phyloP scores from a whole-genome alignment of 2,329 filamentous ascomycete genomes.

The Colletotrichum sp. region DNA sequence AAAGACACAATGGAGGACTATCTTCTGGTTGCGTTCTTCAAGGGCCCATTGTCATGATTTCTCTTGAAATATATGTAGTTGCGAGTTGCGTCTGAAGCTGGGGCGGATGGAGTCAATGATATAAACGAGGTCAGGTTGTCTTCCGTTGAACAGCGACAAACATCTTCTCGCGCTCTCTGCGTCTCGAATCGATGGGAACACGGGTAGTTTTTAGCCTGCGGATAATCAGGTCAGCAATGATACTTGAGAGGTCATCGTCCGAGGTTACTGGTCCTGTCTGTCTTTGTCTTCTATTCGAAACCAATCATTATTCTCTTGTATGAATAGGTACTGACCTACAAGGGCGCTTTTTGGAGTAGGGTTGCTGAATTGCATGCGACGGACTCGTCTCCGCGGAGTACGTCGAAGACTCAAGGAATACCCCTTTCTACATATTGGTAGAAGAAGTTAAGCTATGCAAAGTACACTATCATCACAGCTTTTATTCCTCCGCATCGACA shows the following conservation, averaged over 20 bases:
- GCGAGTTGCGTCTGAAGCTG: not conserved
- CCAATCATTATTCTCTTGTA: not conserved
- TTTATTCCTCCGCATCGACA: too few relatives aligned
- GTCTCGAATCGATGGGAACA: not conserved
- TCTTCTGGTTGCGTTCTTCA: not conserved
- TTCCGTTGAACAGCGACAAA: not conserved
- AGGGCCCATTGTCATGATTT: not conserved
- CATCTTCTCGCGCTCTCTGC: too few relatives aligned
- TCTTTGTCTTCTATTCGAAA: not conserved
- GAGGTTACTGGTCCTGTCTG: not conserved
- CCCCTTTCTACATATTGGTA: too few relatives aligned
- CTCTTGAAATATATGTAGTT: not conserved
- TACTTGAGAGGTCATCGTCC: not conserved
- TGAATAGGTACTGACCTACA: not conserved
- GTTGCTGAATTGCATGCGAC: not conserved
- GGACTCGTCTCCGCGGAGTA: too few relatives aligned
- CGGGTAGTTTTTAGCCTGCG: rapidly evolving
- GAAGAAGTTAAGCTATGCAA: too few relatives aligned
- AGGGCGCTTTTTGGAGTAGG: not conserved
- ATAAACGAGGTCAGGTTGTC: not conserved
- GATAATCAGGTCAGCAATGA: not conserved
- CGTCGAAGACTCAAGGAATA: not conserved
- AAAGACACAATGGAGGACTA: too few relatives aligned
- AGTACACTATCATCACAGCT: too few relatives aligned
- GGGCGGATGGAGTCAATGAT: not conserved